Conservation (phyloP, 2,329 filamentous ascomycete species). For the Scedosporium aurantiacum region DNA sequence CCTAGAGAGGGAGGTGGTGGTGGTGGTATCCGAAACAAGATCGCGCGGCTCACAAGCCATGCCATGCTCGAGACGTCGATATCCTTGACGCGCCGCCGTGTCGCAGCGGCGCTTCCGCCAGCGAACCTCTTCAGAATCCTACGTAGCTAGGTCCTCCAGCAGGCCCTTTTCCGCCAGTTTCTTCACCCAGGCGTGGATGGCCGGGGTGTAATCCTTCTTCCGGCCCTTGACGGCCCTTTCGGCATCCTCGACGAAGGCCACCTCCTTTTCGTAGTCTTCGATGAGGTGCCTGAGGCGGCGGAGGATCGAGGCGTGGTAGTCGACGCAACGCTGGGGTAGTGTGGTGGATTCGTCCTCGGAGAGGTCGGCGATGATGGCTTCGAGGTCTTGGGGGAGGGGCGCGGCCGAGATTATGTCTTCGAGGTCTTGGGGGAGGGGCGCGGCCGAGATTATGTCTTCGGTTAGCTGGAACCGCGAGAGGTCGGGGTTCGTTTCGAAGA, state of each 20-base stretch:
- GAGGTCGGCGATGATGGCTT: background rate
- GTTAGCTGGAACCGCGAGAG: constrained; percentile 21
- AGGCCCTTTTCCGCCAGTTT: constrained; percentile 56
- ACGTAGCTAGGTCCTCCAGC: constrained; percentile 28
- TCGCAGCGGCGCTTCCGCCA: no score
- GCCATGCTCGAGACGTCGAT: no score
- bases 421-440: background rate
- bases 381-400: background rate
- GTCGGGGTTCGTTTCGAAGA: background rate
- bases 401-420: background rate
- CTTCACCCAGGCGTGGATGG: constrained; percentile 58
- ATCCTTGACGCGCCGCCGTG: no score
- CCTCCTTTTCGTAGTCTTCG: constrained; percentile 37
- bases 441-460: background rate
- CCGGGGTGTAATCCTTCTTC: constrained; percentile 57
- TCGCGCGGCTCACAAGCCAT: no score
- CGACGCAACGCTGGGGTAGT: background rate
- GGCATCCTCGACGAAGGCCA: constrained; percentile 32
- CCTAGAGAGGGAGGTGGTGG: no score
- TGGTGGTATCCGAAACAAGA: no score
- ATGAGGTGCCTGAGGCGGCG: constrained; percentile 22
- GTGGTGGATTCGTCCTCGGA: no score
- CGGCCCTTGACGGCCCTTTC: constrained; percentile 41
- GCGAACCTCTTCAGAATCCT: background rate
- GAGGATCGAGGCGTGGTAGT: background rate